Percentiles rank a stretch among this genome's conserved stretches.
phyloP scores from a whole-genome alignment of 495 filamentous ascomycete genomes.

The Xylaria bambusicola region DNA sequence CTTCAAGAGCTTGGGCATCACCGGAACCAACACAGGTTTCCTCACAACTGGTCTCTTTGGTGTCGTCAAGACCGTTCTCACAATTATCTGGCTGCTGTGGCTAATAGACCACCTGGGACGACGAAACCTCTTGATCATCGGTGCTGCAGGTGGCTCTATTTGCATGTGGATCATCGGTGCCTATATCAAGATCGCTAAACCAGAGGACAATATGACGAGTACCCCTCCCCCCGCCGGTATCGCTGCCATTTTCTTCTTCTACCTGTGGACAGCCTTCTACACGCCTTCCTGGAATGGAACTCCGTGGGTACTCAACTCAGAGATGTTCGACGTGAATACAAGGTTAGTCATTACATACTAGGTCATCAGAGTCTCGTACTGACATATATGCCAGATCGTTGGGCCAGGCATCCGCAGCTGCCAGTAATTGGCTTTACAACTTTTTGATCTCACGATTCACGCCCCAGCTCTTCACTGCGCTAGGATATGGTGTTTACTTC shows the following conservation, averaged over 20 bases:
- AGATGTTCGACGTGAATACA: slow-evolving; percentile 64
- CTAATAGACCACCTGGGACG: slow-evolving; percentile 57
- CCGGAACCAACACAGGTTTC: slow-evolving; percentile 44
- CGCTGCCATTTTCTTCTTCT: slow-evolving; percentile 77
- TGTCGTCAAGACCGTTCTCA: slow-evolving; percentile 53
- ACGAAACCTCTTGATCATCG: slow-evolving; percentile 56
- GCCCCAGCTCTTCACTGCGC: slow-evolving; percentile 71
- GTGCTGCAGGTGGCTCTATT: slow-evolving; percentile 53
- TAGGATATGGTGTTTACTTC: slow-evolving; percentile 76
- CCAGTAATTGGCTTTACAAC: slow-evolving; percentile 76
- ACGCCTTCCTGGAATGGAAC: slow-evolving; percentile 76
- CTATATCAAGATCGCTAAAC: slow-evolving; percentile 55
- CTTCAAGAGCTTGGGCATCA: slow-evolving; percentile 51
- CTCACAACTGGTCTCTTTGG: slow-evolving; percentile 56
- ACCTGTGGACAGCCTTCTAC: slow-evolving; percentile 78
- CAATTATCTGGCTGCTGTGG: slow-evolving; percentile 59
- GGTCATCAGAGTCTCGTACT: background rate
- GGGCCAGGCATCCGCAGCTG: slow-evolving; percentile 67
- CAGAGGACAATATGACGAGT: slow-evolving; percentile 41
- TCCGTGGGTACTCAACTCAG: slow-evolving; percentile 66
- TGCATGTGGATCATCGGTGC: slow-evolving; percentile 62
- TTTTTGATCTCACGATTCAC: slow-evolving; percentile 74
- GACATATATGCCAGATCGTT: slow-evolving; percentile 41
- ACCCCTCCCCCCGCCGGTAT: slow-evolving; percentile 59
- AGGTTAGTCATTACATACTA: slow-evolving; percentile 29